Evolutionary conservation across 2,329 filamentous ascomycete species (phyloP), one percentile per base, ranked within the genome.

Genomic region (Domatiomyces catenatus): DNA sequence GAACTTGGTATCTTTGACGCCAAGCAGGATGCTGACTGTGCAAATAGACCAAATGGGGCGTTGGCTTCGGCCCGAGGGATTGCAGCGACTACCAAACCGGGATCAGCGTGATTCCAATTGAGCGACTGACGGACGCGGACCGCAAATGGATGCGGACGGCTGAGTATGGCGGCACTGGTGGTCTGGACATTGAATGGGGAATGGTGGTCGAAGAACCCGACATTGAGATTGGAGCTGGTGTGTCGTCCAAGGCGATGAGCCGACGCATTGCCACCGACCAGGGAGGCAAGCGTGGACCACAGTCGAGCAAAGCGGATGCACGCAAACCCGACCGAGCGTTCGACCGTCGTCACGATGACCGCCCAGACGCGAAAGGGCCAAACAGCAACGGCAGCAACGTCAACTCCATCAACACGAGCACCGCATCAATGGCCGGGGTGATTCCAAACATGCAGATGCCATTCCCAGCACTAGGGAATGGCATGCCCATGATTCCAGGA

Each of bases 81-180:
- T 98, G 92, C 73, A 94, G 88, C 65, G 89, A 98, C 68, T 98
- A 98, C 67, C 77, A 82, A 58, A 92, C 83, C 8, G 92, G 92
- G 48, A 76, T 96, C 66, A 96, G 89, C 65, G 72, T 94, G 50
- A 96, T 98, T 56, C 92, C 92, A 1, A 92, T 98, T 57, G 77
- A 83, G 60, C 84, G 89, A 61, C 78, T 98, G 51, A 98, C 92
- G 1, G 92, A 98, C 59, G 92, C 92, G 22, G 92, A 98, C 69
- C 80, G 86, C 55, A 95, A 96, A 68, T 98, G 92, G 92, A 87
- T 96, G 75, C 70, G 94, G 57, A 94, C 82, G 36, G 93, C 92
- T 10, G 86, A 94, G 57, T 94, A 83, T 63, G 92, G 92, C 58
- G 92, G 92, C 50, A 94, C 86, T 55, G 92, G 90, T 51, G 92